phyloP scores from a whole-genome alignment of 1,284 basidiomycete genomes.

The Malassezia cuniculi region DNA sequence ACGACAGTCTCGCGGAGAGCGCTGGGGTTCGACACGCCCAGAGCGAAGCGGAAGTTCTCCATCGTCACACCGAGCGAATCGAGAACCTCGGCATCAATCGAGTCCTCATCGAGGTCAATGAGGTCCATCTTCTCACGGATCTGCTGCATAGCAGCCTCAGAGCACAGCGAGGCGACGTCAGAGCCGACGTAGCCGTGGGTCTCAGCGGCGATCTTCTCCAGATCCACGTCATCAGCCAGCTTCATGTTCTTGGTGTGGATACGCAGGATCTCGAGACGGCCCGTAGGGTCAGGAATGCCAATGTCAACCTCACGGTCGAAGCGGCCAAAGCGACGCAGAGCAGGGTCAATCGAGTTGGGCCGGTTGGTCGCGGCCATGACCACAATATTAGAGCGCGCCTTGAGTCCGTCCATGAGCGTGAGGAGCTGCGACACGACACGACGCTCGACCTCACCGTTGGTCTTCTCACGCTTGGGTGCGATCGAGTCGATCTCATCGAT shows the following conservation, averaged over 20 bases:
- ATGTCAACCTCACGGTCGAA: constrained; percentile 99
- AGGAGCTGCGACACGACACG: constrained; percentile 95
- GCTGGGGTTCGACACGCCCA: constrained; percentile 88
- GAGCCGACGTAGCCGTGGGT: constrained; percentile 99
- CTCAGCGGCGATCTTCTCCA: constrained; percentile 92
- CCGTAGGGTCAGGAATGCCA: constrained; percentile 94
- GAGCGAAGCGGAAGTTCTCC: constrained; percentile 96
- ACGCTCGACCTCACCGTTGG: constrained; percentile 97
- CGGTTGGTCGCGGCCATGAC: constrained; percentile 99
- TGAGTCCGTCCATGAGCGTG: constrained; percentile 96
- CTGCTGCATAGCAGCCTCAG: constrained; percentile 95
- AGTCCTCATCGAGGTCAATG: constrained; percentile 66
- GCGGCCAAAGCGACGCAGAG: constrained; percentile 90
- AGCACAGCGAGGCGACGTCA: constrained; percentile 88
- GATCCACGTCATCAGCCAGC: constrained; percentile 88
- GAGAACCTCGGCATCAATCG: constrained; percentile 90
- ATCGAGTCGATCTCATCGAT: constrained; percentile 99
- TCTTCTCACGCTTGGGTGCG: constrained; percentile 99
- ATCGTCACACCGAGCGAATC: constrained; percentile 90
- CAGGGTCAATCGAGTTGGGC: constrained; percentile 97
- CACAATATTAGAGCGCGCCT: constrained; percentile 95
- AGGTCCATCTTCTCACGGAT: constrained; percentile 97
- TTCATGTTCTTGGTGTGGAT: constrained; percentile 99
- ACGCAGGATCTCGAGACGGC: constrained; percentile 91
- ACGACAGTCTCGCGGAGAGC: constrained; percentile 91